These are phyloP conservation scores for Blastocystis sp. DNA, from an alignment of 352 stramenopile genomes.

Conservation along the genomic window DNA sequence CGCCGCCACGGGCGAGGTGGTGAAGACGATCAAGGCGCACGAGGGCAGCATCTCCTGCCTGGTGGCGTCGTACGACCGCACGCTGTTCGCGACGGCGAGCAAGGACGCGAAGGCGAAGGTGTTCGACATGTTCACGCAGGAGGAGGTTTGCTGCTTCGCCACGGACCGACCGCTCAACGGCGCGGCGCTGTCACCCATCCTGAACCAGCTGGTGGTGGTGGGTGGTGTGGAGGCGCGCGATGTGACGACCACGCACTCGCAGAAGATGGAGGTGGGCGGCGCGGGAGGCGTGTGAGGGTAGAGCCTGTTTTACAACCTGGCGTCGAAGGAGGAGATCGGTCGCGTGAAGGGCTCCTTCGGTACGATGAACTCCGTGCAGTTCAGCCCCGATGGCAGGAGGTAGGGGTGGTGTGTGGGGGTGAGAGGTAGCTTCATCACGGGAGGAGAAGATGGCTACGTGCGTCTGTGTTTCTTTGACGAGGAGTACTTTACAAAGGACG, in stretches of 20 bases:
- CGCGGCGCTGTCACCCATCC: conserved; percentile 90
- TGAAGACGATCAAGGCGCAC: conserved; percentile 27
- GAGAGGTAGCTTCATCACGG: conserved; percentile 80
- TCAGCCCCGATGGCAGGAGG: conserved; percentile 93
- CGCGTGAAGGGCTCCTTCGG: conserved; percentile 97
- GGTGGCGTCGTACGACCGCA: conserved; percentile 90
- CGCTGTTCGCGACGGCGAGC: conserved; percentile 90
- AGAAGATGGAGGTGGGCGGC: conserved; percentile 61
- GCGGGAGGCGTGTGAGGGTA: conserved; percentile 74
- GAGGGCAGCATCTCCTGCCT: conserved; percentile 90
- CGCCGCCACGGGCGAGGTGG: conserved; percentile 15
- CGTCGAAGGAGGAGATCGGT: conserved; percentile 96
- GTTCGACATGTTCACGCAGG: conserved; percentile 88
- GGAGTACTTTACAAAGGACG: conserved; percentile 78
- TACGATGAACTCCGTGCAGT: conserved; percentile 96
- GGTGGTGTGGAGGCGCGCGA: conserved; percentile 96
- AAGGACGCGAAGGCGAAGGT: conserved; percentile 95
- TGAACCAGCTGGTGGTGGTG: conserved; percentile 90
- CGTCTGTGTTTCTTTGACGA: conserved; percentile 91
- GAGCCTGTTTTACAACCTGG: conserved; percentile 95
- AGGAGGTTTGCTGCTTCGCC: conserved; percentile 94
- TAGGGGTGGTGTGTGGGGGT: conserved; percentile 74
- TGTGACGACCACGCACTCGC: conserved; percentile 89
- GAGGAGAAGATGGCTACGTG: conserved; percentile 95
- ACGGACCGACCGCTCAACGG: conserved; percentile 97